Evolutionary conservation across 345 rosid genomes (phyloP).

Genomic region (Aethionema arabicum): DNA sequence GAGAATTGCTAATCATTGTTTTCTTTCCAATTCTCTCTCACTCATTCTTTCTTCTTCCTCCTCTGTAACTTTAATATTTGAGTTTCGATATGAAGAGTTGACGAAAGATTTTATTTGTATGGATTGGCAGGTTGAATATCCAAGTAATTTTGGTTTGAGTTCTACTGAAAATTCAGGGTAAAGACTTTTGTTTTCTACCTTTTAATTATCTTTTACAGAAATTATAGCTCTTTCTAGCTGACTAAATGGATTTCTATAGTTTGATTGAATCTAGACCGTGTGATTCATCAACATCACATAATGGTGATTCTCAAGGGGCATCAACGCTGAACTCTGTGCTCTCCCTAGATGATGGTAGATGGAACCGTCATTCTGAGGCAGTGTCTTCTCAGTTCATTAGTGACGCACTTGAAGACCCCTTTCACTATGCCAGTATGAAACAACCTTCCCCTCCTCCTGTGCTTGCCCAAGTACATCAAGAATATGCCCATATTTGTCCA

Average conservation of each 20-base stretch:
- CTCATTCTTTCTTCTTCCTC: background rate
- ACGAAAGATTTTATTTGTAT: slow-evolving; percentile 23
- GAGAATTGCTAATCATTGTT: slow-evolving; percentile 9
- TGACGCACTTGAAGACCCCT: slow-evolving; percentile 76
- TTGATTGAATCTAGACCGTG: slow-evolving; percentile 48
- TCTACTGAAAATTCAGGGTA: slow-evolving; percentile 56
- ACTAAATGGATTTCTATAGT: slow-evolving; percentile 27
- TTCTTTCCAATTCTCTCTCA: background rate
- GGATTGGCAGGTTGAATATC: slow-evolving; percentile 69
- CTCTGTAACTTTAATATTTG: slow-evolving; percentile 2
- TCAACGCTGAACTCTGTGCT: slow-evolving; percentile 73
- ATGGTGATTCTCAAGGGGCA: slow-evolving; percentile 45
- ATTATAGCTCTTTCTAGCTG: slow-evolving; percentile 31
- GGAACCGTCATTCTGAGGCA: slow-evolving; percentile 59
- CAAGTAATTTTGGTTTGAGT: slow-evolving; percentile 56
- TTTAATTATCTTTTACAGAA: background rate
- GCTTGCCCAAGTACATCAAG: slow-evolving; percentile 77
- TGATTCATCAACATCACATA: slow-evolving; percentile 43
- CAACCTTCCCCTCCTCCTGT: slow-evolving; percentile 98
- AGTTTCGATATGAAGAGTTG: slow-evolving; percentile 19
- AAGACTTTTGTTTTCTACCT: slow-evolving; percentile 11
- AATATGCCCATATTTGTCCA: slow-evolving; percentile 62
- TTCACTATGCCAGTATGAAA: slow-evolving; percentile 66
- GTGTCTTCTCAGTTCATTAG: slow-evolving; percentile 41
- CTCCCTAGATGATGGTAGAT: slow-evolving; percentile 90